Evolutionary conservation across 1,139 yeast species (phyloP), one percentile per base, ranked within the genome.

Genomic region (Suhomyces chickasaworum): DNA sequence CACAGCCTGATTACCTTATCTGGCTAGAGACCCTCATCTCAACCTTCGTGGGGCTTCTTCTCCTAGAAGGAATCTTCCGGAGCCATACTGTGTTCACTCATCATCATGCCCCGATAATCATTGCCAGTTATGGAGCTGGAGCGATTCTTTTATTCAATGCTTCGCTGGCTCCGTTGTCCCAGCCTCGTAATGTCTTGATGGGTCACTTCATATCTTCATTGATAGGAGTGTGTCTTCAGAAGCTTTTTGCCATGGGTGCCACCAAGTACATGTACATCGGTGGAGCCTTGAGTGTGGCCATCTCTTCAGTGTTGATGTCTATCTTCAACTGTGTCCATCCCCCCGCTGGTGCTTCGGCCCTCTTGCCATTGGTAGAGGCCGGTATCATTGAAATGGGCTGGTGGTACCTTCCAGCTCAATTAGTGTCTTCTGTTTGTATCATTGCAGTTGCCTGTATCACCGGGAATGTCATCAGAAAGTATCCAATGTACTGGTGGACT

Each of bases 291-390:
- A 70, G 84, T 44, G 86, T 83, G 6, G 86, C 76, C 0, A 55
- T 81, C 1, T 59, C 85, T 0, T 78, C 85, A 8, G 81, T 79
- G 8, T 63, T 68, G 12, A 83, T 84, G 88, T 65, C 79, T n/a
- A 55, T 83, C 0, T 62, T 74, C 7, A 81, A 81, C 53, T 77
- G 84, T 48, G 78, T 83, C 1, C 90, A 84, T 61, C 90, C 90
- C 0, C 90, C 90, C 0, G 85, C 86, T 1, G 90, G 90, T 1
- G 89, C 90, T 1, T 77, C 86, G 10, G 89, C 90, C 0, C 60
- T 84, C 22, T 63, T 84, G 7, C 88, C 89, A 0, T 66, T 78
- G 7, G 58, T 79, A 0, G 85, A 81, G 49, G 75, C 61, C 0
- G 56, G 61, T 6, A 68, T 82, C 6, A 61, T 80, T 5, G 52